These are phyloP conservation scores for Coemansia aciculifera DNA, from an alignment of 192 early-diverging fungal genomes.

Conservation along the genomic window DNA sequence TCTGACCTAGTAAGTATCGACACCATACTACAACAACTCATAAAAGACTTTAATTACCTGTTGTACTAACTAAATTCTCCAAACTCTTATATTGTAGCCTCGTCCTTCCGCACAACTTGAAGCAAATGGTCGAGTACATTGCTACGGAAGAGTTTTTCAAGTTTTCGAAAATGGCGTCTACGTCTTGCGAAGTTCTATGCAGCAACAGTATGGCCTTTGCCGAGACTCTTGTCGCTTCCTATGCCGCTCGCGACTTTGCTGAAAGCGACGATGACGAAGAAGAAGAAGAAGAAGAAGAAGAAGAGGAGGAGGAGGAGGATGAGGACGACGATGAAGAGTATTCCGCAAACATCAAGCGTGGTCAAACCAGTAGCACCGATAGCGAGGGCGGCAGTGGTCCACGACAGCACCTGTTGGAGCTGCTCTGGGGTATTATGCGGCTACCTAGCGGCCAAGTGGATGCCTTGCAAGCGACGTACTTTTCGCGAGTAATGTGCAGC, in stretches of 20 bases:
- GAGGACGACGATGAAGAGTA: not conserved
- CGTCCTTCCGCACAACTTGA: conserved; percentile 70
- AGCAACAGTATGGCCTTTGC: conserved; percentile 47
- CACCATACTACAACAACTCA: too few relatives aligned
- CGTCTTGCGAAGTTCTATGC: conserved; percentile 55
- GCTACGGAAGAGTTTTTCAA: conserved; percentile 83
- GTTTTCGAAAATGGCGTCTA: conserved; percentile 45
- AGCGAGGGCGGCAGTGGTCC: conserved; percentile 9
- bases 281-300: conserved; percentile 12
- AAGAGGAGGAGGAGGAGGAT: not conserved
- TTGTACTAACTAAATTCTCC: not conserved
- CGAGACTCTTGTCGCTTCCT: conserved; percentile 34
- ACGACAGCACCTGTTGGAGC: conserved; percentile 65
- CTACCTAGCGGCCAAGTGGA: conserved; percentile 75
- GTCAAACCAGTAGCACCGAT: not conserved
- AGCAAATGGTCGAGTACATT: conserved; percentile 80
- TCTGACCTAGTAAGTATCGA: conserved; percentile 70
- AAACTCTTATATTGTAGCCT: conserved; percentile 46
- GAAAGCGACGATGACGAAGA: conserved; percentile 45
- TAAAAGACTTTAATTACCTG: too few relatives aligned
- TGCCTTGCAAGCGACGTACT: conserved; percentile 83
- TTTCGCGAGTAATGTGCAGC: conserved; percentile 86
- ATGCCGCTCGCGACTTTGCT: conserved; percentile 38
- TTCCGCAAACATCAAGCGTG: too few relatives aligned
- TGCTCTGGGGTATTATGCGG: conserved; percentile 80